Base-by-base conservation (phyloP, 148 eudicot genomes). In the Polygonum maritimum region DNA sequence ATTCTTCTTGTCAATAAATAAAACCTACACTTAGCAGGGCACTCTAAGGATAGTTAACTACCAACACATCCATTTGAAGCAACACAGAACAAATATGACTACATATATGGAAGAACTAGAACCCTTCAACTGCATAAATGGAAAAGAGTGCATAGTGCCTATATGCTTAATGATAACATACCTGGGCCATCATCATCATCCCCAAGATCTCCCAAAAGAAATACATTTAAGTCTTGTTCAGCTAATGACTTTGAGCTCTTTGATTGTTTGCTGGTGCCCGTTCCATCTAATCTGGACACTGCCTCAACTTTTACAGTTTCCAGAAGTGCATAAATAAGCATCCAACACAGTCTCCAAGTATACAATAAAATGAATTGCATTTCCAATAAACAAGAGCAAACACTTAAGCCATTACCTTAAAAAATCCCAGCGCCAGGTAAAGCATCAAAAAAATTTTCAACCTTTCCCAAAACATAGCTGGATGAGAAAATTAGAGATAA, bases 391-490 rank as follows among this genome's bases (percentile, higher is more conserved):
- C n/a, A n/a, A n/a, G 18, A 9, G 71, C 19, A 36, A 65, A 65
- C 14, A 13, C 69, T 63, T 12, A 33, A 65, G 10, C 41, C 71
- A 65, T 35, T 82, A 91, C 99, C 94, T 89, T 89, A 86, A 77
- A 96, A 92, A 76, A 96, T 79, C 62, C 99, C 98, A 82, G 99
- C 99, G 81, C 72, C 75, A 67, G 98, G 99, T 62, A 96, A 83
- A 81, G 98, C 97, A 85, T 91, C 86, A 73, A 96, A 88, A 80
- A 96, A 92, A 71, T 98, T 96, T 90, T 96, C 99, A 73, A 96
- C 98, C 81, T 98, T 98, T 87, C 99, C 99, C 89, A 96, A 82
- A n/a, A 96, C 98, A 85, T 96, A 96, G 76, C 99, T 96, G 84
- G 38, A 81, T 71, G 52, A 75, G 36, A 78, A 83, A 33, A 76